Conservation (phyloP, 805 yeast genomes). For the Candida mattraensis region DNA sequence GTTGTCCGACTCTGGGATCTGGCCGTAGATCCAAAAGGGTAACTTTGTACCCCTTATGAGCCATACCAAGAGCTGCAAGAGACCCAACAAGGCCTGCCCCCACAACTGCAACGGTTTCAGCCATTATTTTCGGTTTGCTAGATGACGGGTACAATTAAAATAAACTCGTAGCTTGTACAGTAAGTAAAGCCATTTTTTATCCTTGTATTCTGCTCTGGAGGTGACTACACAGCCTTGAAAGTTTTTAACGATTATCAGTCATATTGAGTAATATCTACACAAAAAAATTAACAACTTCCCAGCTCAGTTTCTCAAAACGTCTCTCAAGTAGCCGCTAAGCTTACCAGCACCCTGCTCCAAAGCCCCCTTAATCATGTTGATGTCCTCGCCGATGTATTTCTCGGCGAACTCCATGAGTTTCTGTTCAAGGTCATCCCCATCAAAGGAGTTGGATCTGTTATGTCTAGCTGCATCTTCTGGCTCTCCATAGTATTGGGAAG, state of each 20-base stretch:
- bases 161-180: too few relatives aligned
- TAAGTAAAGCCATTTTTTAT: too few relatives aligned
- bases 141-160: too few relatives aligned
- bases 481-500: constrained; percentile 83
- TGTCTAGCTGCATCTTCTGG: constrained; percentile 34
- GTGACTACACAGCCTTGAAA: too few relatives aligned
- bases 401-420: constrained; percentile 61
- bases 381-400: constrained; percentile 77
- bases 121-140: too few relatives aligned
- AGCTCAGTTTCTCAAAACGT: constrained; percentile 56
- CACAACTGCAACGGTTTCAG: constrained; percentile 53
- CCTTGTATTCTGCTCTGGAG: too few relatives aligned
- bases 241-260: too few relatives aligned
- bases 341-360: constrained; percentile 93
- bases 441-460: constrained; percentile 27
- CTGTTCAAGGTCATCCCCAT: constrained; percentile 49
- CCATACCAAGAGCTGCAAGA: constrained; percentile 76
- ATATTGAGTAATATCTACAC: too few relatives aligned
- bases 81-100: constrained; percentile 95
- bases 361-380: constrained; percentile 85
- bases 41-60: constrained; percentile 69
- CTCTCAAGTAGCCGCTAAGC: constrained; percentile 81
- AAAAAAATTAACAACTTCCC: too few relatives aligned
- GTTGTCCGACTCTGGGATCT: constrained; percentile 53
- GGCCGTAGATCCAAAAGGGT: constrained; percentile 67